phyloP scores from a whole-genome alignment of 257 asterid species.

The Henckelia pumila region DNA sequence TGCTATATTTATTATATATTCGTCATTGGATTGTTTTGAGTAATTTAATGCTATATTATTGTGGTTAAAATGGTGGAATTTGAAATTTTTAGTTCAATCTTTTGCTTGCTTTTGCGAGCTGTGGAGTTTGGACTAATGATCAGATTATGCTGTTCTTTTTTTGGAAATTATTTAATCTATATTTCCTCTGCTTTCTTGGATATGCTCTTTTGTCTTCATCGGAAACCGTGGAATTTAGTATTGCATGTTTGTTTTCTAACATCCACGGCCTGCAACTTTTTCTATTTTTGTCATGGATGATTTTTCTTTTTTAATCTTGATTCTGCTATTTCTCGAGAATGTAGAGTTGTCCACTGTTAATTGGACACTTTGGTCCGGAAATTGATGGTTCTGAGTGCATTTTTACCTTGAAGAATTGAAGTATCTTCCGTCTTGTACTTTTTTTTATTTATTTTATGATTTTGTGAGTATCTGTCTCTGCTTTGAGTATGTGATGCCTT shows the following conservation, averaged over 20 bases:
- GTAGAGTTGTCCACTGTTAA: conserved; percentile 13
- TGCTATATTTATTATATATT: neutral
- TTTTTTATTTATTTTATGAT: neutral
- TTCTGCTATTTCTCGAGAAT: conserved; percentile 57
- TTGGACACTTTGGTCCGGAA: conserved; percentile 36
- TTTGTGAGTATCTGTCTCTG: neutral
- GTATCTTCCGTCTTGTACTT: neutral
- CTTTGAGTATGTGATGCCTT: neutral
- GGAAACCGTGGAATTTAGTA: neutral
- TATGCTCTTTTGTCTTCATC: neutral
- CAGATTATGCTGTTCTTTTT: neutral
- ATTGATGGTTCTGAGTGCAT: conserved; percentile 4
- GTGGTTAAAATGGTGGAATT: neutral
- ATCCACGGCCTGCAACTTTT: neutral
- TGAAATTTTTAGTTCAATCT: neutral
- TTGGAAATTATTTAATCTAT: neutral
- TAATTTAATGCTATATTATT: neutral
- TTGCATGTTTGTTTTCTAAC: neutral
- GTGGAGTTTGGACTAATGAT: neutral
- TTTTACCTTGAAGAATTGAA: neutral
- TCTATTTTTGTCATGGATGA: neutral
- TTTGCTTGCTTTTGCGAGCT: neutral
- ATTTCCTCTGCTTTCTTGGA: too few relatives aligned
- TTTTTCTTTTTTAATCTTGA: conserved; percentile 26
- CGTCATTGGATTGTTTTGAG: neutral